Percentiles rank a stretch among this genome's conserved stretches.
Evolutionary conservation across 2,329 filamentous ascomycete species (phyloP).

Genomic region (Sarocladiaceae sp.): DNA sequence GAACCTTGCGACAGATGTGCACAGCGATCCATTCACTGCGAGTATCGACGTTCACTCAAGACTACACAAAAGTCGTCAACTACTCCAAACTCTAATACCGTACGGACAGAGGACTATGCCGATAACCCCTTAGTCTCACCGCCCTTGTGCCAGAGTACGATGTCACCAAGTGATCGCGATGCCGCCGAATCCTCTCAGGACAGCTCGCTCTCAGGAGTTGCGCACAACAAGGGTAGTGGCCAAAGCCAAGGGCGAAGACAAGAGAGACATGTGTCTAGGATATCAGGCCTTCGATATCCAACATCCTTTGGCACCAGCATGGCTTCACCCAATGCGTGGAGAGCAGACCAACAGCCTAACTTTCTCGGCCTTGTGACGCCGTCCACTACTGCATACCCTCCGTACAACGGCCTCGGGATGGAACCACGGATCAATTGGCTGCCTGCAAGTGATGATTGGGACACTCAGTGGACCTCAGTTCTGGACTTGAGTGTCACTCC

Average conservation of each 20-base stretch:
- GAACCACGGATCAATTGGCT: neutral
- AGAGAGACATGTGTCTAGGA: too few species aligned
- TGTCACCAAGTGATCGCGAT: too few species aligned
- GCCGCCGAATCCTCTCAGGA: neutral
- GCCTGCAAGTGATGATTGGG: neutral
- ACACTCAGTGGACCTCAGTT: neutral
- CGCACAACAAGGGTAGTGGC: neutral
- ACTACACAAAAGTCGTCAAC: too few species aligned
- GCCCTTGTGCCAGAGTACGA: too few species aligned
- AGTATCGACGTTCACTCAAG: neutral
- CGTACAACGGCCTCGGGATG: neutral
- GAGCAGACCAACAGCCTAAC: neutral
- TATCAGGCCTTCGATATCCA: too few species aligned
- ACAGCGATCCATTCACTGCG: neutral
- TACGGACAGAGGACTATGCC: too few species aligned
- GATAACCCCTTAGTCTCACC: too few species aligned
- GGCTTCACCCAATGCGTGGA: neutral
- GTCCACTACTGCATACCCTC: neutral
- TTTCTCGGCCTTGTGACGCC: neutral
- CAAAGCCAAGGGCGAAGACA: neutral
- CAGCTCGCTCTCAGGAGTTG: neutral
- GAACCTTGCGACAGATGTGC: neutral
- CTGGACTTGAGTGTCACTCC: neutral
- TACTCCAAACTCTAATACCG: too few species aligned
- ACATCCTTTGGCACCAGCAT: neutral